Percentiles rank a stretch among this genome's conserved stretches.
Conservation (phyloP, 2,329 filamentous ascomycete genomes). For the Botryotinia narcissicola region DNA sequence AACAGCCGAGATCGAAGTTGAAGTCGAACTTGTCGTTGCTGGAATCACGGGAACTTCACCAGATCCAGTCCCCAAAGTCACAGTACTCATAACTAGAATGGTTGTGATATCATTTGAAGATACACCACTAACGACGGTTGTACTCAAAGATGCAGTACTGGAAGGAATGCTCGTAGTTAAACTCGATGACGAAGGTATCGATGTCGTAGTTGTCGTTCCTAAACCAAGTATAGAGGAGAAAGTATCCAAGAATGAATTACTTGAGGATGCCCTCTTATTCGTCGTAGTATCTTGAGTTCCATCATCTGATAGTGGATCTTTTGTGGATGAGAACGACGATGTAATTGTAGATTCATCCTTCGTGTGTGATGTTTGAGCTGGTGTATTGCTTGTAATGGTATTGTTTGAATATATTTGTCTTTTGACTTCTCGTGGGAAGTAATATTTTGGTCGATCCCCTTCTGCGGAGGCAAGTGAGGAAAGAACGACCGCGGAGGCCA, state of each 20-base stretch:
- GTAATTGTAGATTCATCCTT: conserved; percentile 20
- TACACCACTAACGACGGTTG: background rate
- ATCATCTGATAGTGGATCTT: conserved; percentile 26
- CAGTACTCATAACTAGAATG: background rate
- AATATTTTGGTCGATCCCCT: conserved; percentile 50
- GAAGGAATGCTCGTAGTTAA: background rate
- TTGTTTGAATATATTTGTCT: conserved; percentile 43
- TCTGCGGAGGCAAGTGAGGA: conserved; percentile 47
- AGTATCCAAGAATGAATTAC: background rate
- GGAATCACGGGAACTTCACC: background rate
- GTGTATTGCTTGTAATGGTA: conserved; percentile 26
- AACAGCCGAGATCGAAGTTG: background rate
- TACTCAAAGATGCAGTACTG: background rate
- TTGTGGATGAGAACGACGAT: conserved; percentile 22
- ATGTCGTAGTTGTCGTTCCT: background rate
- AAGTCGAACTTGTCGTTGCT: conserved; percentile 1
- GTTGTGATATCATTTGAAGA: conserved; percentile 4
- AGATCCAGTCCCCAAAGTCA: conserved; percentile 1
- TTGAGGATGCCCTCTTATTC: background rate
- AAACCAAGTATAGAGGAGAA: background rate
- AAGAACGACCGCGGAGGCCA: conserved; percentile 50
- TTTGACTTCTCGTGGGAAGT: conserved; percentile 57
- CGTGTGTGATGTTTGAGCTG: conserved; percentile 19
- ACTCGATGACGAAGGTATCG: background rate
- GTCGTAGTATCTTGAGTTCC: background rate